Evolutionary conservation across 2,329 filamentous ascomycete species (phyloP).

Genomic region (Falciphora oryzae): DNA sequence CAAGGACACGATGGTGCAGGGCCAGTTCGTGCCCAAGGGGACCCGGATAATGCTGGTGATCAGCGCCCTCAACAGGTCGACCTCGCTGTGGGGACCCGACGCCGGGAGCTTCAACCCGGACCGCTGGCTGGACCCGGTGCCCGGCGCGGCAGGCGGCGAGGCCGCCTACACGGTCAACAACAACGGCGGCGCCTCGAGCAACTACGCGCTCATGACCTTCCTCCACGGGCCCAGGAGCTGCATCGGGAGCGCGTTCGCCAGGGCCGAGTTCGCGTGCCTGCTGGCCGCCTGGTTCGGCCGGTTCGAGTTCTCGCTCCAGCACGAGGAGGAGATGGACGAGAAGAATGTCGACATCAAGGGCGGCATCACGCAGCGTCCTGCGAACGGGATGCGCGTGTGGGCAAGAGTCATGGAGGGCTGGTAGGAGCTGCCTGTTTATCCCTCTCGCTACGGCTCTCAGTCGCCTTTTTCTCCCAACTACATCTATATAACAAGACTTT

Average conservation of each 20-base stretch:
- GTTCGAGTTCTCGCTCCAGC: constrained; percentile 57
- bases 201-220: constrained; percentile 77
- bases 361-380: constrained; percentile 66
- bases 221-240: constrained; percentile 81
- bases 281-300: constrained; percentile 70
- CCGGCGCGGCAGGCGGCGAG: constrained; percentile 22
- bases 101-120: constrained; percentile 73
- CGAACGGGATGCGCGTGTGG: constrained; percentile 64
- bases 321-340: constrained; percentile 60
- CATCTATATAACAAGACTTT: too few relatives aligned
- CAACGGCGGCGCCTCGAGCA: constrained; percentile 59
- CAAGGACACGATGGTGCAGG: constrained; percentile 59
- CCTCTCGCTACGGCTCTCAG: too few relatives aligned
- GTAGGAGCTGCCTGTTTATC: constrained; percentile 29
- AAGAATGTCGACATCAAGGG: constrained; percentile 61
- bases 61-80: constrained; percentile 64
- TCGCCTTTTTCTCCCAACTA: too few relatives aligned
- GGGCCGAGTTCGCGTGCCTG: constrained; percentile 78
- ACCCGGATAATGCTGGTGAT: constrained; percentile 62
- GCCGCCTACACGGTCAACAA: constrained; percentile 22
- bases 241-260: constrained; percentile 77
- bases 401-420: constrained; percentile 63
- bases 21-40: constrained; percentile 61
- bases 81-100: constrained; percentile 68
- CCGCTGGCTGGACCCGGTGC: constrained; percentile 53